phyloP scores from a whole-genome alignment of 139 green algal genomes.

The Diplosphaera chodatii region DNA sequence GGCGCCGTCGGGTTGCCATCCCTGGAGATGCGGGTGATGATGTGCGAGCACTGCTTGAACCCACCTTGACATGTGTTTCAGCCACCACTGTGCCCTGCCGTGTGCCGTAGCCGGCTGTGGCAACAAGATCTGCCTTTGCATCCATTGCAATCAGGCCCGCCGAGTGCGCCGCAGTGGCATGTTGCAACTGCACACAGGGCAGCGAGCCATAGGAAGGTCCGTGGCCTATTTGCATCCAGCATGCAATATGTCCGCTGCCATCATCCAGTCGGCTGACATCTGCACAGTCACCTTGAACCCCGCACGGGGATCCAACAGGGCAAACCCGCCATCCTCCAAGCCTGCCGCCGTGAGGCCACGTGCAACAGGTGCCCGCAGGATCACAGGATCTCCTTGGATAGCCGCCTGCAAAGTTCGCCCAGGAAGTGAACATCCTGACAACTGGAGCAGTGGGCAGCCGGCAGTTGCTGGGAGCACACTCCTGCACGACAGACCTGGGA shows the following conservation, averaged over 20 bases:
- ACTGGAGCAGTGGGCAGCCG: no score
- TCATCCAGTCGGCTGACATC: no score
- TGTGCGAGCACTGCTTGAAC: no score
- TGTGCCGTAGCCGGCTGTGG: constrained; percentile 42
- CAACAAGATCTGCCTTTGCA: constrained; percentile 45
- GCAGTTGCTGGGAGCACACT: neutral
- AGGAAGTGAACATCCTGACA: no score
- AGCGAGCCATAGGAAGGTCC: no score
- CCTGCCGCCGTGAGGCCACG: constrained; percentile 38
- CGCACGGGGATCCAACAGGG: constrained; percentile 44
- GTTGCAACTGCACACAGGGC: constrained; percentile 18
- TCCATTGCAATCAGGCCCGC: constrained; percentile 59
- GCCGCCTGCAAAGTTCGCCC: constrained; percentile 34
- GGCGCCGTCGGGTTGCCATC: no score
- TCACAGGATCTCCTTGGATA: constrained; percentile 22
- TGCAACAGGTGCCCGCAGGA: constrained; percentile 26
- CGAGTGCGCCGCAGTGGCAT: constrained; percentile 40
- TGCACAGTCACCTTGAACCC: constrained; percentile 30
- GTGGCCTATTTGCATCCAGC: no score
- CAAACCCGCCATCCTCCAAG: constrained; percentile 33
- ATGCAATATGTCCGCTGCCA: no score
- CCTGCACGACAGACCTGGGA: constrained; percentile 1
- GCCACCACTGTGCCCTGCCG: constrained; percentile 32
- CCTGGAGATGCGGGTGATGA: no score
- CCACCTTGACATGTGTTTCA: constrained; percentile 58